Base-by-base conservation (phyloP, 2,329 filamentous ascomycete species). In the Cladosporium halotolerans region DNA sequence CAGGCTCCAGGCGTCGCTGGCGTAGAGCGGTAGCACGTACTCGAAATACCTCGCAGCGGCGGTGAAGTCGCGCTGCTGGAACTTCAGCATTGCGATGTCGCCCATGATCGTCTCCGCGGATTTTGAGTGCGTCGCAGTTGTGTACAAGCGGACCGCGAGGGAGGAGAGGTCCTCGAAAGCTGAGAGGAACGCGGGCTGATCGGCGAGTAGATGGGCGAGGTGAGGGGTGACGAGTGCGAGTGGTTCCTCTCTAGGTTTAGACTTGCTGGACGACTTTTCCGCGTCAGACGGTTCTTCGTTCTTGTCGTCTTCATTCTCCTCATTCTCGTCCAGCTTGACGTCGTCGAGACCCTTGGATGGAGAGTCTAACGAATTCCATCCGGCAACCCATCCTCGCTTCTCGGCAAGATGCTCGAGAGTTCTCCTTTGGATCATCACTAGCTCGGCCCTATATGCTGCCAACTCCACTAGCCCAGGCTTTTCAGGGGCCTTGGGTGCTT, bases 31-130 rank as follows among this genome's bases (percentile, higher is more conserved):
- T 0, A 88, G 85, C 41, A 93, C 83, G 43, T 84, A 79, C 62
- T 86, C 81, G 63, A 99, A 93, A 63, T 88, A 91, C 0, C 79
- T 79, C 0, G 87, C 84, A 1, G 93, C 91, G 1, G 82, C 79
- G 2, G 74, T 76, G 64, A 84, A 91, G 59, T 97, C 88, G 18
- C 81, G 79, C 87, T 81, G 61, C 51, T 64, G 59, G 43, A 55
- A 93, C 63, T 92, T 91, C 47, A 96, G 74, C 4, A 93, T 80
- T 1, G 90, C 93, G 43, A 97, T 78, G 68, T 99, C 93, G 9
- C 89, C 86, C 68, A 91, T 82, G 56, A 85, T 84, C 16, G 84
- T 80, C 61, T 95, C 84, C 1, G 87, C 84, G 7, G 89, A 88
- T 61, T 95, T 86, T 0, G 77, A 78, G 58, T 92, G 86, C 52